Evolutionary conservation across 495 filamentous ascomycete species (phyloP).

Genomic region (Ramalina peruviana): DNA sequence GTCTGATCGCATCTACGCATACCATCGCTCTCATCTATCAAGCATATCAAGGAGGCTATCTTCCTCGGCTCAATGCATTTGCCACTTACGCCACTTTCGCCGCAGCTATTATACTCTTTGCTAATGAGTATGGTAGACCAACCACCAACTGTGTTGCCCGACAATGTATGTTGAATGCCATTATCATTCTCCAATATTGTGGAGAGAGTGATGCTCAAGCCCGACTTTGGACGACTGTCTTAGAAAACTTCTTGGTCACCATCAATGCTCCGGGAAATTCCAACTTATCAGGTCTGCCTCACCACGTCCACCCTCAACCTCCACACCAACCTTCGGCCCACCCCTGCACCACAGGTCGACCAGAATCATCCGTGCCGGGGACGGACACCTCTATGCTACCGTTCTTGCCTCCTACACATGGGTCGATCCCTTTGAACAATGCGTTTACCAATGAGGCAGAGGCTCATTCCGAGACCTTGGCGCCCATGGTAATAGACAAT

Average conservation of each 20-base stretch:
- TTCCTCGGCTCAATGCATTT: slow-evolving; percentile 56
- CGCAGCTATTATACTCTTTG: slow-evolving; percentile 51
- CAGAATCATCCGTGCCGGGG: slow-evolving; percentile 23
- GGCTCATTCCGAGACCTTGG: slow-evolving; percentile 13
- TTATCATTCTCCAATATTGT: slow-evolving; percentile 47
- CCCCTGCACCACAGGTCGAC: not conserved
- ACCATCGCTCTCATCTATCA: slow-evolving; percentile 47
- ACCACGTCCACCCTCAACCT: slow-evolving; percentile 26
- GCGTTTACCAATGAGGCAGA: slow-evolving; percentile 11
- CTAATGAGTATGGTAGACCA: slow-evolving; percentile 55
- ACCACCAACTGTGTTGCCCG: slow-evolving; percentile 42
- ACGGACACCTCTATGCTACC: slow-evolving; percentile 14
- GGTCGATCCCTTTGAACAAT: slow-evolving; percentile 9
- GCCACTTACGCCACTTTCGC: slow-evolving; percentile 63
- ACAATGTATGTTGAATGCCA: slow-evolving; percentile 41
- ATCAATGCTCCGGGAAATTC: slow-evolving; percentile 31
- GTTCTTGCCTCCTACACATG: slow-evolving; percentile 9
- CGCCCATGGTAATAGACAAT: slow-evolving; percentile 22
- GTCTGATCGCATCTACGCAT: slow-evolving; percentile 54
- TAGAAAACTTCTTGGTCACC: slow-evolving; percentile 45
- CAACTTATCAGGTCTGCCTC: slow-evolving; percentile 26
- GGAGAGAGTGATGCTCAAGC: slow-evolving; percentile 51
- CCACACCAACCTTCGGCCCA: slow-evolving; percentile 19
- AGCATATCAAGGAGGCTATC: slow-evolving; percentile 41
- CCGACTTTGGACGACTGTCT: slow-evolving; percentile 46